phyloP scores from a whole-genome alignment of 306 rosid genomes.

The Lablab purpureus region DNA sequence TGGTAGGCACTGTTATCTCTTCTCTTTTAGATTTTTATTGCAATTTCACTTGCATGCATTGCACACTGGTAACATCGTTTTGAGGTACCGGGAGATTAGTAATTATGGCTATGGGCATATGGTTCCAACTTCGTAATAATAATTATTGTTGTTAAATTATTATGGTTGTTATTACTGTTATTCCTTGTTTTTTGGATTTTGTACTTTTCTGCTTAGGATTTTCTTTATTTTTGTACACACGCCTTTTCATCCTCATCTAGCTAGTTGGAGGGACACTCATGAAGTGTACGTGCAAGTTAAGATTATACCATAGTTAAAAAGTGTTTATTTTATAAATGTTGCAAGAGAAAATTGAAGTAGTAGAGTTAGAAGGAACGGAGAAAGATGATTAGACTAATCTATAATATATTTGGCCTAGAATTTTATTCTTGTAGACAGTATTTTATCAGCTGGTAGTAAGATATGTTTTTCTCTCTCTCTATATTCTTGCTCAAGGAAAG shows the following conservation, averaged over 20 bases:
- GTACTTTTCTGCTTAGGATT: background rate
- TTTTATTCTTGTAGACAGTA: slow-evolving; percentile 27
- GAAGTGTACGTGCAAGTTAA: slow-evolving; percentile 17
- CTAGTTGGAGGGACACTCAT: background rate
- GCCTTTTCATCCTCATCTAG: slow-evolving; percentile 17
- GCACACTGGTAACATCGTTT: slow-evolving; percentile 4
- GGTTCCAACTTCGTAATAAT: background rate
- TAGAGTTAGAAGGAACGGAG: background rate
- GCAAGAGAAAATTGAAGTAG: background rate
- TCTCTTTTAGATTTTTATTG: slow-evolving; percentile 29
- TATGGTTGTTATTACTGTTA: background rate
- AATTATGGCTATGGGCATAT: background rate
- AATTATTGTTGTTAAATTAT: background rate
- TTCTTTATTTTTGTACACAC: background rate
- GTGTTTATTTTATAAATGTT: background rate
- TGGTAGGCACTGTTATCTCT: slow-evolving; percentile 63
- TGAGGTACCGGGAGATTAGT: background rate
- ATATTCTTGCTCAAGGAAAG: slow-evolving; percentile 84
- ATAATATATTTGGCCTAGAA: slow-evolving; percentile 28
- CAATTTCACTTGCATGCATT: slow-evolving; percentile 40
- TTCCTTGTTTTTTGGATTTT: background rate
- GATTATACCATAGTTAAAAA: background rate
- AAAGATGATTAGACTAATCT: background rate
- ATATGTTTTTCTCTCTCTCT: slow-evolving; percentile 43
- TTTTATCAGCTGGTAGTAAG: slow-evolving; percentile 54